These are phyloP conservation scores for Murraya koenigii DNA, from an alignment of 345 rosid species.

Conservation along the genomic window DNA sequence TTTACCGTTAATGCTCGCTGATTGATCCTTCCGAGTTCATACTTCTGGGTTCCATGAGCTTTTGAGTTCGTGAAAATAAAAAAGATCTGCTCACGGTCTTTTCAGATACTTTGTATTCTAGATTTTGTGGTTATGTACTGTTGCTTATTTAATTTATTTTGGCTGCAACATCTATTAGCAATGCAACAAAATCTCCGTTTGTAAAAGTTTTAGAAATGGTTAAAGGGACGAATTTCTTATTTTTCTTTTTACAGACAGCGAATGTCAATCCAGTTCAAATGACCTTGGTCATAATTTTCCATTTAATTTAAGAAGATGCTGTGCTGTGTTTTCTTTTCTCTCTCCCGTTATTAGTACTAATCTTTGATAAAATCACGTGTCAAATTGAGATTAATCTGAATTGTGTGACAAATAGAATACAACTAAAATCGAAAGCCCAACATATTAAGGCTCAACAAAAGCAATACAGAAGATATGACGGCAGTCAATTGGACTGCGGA, in stretches of 20 bases:
- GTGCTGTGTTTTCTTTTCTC: not conserved
- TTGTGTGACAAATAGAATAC: too few species aligned
- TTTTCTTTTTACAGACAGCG: not conserved
- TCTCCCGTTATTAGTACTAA: too few species aligned
- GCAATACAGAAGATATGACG: too few species aligned
- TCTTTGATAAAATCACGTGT: too few species aligned
- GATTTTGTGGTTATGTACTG: not conserved
- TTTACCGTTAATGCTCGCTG: constrained; percentile 55
- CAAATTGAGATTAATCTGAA: too few species aligned
- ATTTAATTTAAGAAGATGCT: not conserved
- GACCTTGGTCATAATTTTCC: too few species aligned
- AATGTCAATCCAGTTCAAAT: too few species aligned
- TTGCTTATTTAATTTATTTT: constrained; percentile 10
- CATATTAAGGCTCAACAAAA: too few species aligned
- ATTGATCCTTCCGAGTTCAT: not conserved
- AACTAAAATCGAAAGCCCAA: too few species aligned
- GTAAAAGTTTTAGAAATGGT: not conserved
- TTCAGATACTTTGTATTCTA: constrained; percentile 11
- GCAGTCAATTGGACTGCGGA: too few species aligned
- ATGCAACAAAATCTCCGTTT: not conserved
- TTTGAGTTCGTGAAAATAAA: constrained; percentile 24
- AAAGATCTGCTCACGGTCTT: constrained; percentile 22
- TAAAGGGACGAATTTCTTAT: not conserved
- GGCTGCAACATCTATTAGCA: constrained; percentile 6
- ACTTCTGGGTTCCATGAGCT: not conserved